phyloP scores from a whole-genome alignment of 176 grass and related monocot species.

The Poa pratensis region DNA sequence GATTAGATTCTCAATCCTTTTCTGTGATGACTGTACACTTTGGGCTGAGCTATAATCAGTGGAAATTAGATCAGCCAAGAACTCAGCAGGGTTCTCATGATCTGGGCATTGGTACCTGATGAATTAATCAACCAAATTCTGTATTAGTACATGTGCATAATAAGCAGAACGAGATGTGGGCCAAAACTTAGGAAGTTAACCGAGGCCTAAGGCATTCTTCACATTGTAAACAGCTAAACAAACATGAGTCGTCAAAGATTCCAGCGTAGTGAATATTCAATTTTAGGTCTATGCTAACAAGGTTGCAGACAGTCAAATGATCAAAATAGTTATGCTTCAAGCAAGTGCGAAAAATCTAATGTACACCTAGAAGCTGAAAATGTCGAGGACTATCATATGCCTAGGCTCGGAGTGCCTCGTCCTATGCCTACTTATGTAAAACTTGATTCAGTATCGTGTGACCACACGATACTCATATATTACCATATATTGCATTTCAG shows the following conservation, averaged over 20 bases:
- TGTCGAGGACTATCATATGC: neutral
- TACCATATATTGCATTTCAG: neutral
- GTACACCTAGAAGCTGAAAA: neutral
- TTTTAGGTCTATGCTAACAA: neutral
- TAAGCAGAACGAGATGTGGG: neutral
- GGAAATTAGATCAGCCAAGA: slow-evolving; percentile 97
- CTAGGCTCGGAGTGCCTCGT: neutral
- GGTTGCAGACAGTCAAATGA: neutral
- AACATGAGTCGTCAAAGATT: neutral
- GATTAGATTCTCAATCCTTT: slow-evolving; percentile 82
- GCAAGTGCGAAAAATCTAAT: neutral
- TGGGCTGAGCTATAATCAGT: slow-evolving; percentile 81
- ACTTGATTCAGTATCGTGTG: neutral
- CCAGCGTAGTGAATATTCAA: slow-evolving; percentile 1
- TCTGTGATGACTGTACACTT: slow-evolving; percentile 72
- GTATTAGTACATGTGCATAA: slow-evolving; percentile 23
- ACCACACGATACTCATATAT: neutral
- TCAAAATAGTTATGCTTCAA: neutral
- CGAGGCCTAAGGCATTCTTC: neutral
- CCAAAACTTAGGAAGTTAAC: neutral
- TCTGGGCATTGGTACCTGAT: slow-evolving; percentile 84
- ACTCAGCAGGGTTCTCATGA: slow-evolving; percentile 98
- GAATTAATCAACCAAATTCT: slow-evolving; percentile 42
- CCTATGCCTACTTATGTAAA: neutral
- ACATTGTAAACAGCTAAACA: slow-evolving; percentile 5